Evolutionary conservation across 2,329 filamentous ascomycete species (phyloP).

Genomic region (Aspergillus intermedius): DNA sequence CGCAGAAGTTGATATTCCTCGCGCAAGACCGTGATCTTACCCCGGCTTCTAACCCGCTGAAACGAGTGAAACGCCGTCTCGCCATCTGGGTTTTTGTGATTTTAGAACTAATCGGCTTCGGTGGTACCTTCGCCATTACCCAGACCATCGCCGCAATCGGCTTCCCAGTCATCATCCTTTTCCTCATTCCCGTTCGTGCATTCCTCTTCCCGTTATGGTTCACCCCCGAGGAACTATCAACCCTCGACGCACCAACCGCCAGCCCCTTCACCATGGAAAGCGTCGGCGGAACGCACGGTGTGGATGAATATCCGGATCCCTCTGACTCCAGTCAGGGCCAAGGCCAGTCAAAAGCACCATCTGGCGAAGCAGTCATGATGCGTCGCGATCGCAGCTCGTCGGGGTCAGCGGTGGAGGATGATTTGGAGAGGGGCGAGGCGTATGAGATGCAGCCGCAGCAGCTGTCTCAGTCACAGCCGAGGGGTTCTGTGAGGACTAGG

Average conservation of each 20-base stretch:
- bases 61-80: slow-evolving; percentile 52
- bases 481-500: too few relatives aligned
- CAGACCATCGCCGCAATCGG: slow-evolving; percentile 77
- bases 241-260: slow-evolving; percentile 67
- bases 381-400: slow-evolving; percentile 14
- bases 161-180: slow-evolving; percentile 67
- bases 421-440: slow-evolving; percentile 36
- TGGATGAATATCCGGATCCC: slow-evolving; percentile 18
- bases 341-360: slow-evolving; percentile 5
- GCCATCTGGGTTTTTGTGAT: slow-evolving; percentile 67
- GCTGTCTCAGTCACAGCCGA: slow-evolving; percentile 13
- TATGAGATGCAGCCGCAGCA: slow-evolving; percentile 27
- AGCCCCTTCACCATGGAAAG: slow-evolving; percentile 71
- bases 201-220: slow-evolving; percentile 59
- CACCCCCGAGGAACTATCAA: slow-evolving; percentile 51
- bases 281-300: slow-evolving; percentile 58
- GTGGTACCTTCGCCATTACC: slow-evolving; percentile 73
- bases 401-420: slow-evolving; percentile 30
- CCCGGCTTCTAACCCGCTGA: slow-evolving; percentile 51
- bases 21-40: slow-evolving; percentile 60
- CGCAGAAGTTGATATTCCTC: slow-evolving; percentile 65
- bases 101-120: slow-evolving; percentile 64
- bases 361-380: slow-evolving; percentile 14
- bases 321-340: slow-evolving; percentile 1
- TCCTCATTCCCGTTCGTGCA: slow-evolving; percentile 61